Percentiles rank a stretch among this genome's conserved stretches.
Evolutionary conservation across 148 eudicot species (phyloP).

Genomic region (Oxyria digyna): DNA sequence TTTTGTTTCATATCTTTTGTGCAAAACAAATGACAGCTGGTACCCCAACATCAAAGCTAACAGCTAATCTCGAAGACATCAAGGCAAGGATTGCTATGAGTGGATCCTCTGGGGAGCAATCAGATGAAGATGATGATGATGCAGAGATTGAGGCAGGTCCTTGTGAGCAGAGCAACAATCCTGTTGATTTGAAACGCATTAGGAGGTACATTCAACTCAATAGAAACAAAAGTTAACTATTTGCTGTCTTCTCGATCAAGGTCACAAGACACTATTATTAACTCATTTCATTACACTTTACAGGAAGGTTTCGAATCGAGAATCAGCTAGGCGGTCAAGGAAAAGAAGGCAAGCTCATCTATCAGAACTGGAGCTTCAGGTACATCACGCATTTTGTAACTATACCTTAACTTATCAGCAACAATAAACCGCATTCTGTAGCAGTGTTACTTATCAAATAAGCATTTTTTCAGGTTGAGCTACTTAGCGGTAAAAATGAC

Average conservation of each 20-base stretch:
- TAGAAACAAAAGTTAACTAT: neutral
- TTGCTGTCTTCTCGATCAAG: neutral
- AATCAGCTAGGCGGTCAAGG: slow-evolving; percentile 83
- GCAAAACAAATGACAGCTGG: slow-evolving; percentile 29
- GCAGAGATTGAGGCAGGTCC: slow-evolving; percentile 60
- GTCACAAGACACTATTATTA: neutral
- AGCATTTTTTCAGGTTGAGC: slow-evolving; percentile 48
- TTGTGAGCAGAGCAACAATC: slow-evolving; percentile 61
- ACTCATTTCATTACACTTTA: slow-evolving; percentile 13
- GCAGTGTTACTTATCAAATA: too few species aligned
- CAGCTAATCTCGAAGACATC: slow-evolving; percentile 33
- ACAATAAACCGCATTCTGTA: neutral
- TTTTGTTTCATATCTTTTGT: neutral
- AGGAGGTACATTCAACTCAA: neutral
- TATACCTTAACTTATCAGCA: neutral
- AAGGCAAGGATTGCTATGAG: slow-evolving; percentile 41
- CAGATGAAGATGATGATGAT: slow-evolving; percentile 53
- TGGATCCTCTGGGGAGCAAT: slow-evolving; percentile 31
- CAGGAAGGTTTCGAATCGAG: slow-evolving; percentile 89
- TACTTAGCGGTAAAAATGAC: slow-evolving; percentile 54
- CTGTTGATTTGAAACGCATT: slow-evolving; percentile 2
- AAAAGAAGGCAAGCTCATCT: slow-evolving; percentile 79
- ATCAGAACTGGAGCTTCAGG: slow-evolving; percentile 74
- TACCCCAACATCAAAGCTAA: slow-evolving; percentile 58
- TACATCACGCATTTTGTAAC: slow-evolving; percentile 8